phyloP scores from a whole-genome alignment of 805 yeast genomes.

The Candida odintsovae region DNA sequence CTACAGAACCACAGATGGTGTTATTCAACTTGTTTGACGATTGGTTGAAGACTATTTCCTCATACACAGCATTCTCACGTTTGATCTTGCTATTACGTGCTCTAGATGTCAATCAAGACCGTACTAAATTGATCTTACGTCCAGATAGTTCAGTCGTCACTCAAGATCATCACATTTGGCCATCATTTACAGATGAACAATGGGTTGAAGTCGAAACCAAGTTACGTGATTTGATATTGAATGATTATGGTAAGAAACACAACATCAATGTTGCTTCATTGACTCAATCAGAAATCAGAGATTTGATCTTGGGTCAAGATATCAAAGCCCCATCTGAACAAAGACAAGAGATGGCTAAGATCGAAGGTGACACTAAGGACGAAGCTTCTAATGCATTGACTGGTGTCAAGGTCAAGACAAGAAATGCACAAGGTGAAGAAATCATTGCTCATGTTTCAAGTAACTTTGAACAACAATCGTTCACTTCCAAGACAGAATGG shows the following conservation, averaged over 20 bases:
- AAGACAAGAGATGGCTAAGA: constrained; percentile 77
- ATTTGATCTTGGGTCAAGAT: constrained; percentile 90
- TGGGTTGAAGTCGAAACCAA: constrained; percentile 90
- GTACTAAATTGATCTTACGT: constrained; percentile 65
- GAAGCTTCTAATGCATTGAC: constrained; percentile 29
- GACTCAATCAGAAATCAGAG: constrained; percentile 91
- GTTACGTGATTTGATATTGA: constrained; percentile 78
- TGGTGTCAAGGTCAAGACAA: constrained; percentile 70
- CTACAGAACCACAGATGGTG: constrained; percentile 91
- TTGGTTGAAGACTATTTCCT: constrained; percentile 79
- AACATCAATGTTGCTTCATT: constrained; percentile 80
- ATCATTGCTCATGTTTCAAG: constrained; percentile 91
- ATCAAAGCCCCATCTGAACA: constrained; percentile 83
- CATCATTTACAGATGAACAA: constrained; percentile 77
- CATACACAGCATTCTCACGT: constrained; percentile 92
- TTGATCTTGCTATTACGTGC: constrained; percentile 79
- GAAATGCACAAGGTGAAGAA: constrained; percentile 93
- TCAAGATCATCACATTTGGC: constrained; percentile 88
- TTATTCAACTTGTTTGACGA: constrained; percentile 89
- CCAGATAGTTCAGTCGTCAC: constrained; percentile 70
- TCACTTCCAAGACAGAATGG: constrained; percentile 88
- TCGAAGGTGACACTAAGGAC: constrained; percentile 47
- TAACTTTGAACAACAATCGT: constrained; percentile 77
- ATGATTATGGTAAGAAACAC: constrained; percentile 80
- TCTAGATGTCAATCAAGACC: constrained; percentile 68